A percentile compares a stretch with the other conserved stretches of the same genome.
Conservation (phyloP, 2,329 filamentous ascomycete species). For the Monosporascus sp. region DNA sequence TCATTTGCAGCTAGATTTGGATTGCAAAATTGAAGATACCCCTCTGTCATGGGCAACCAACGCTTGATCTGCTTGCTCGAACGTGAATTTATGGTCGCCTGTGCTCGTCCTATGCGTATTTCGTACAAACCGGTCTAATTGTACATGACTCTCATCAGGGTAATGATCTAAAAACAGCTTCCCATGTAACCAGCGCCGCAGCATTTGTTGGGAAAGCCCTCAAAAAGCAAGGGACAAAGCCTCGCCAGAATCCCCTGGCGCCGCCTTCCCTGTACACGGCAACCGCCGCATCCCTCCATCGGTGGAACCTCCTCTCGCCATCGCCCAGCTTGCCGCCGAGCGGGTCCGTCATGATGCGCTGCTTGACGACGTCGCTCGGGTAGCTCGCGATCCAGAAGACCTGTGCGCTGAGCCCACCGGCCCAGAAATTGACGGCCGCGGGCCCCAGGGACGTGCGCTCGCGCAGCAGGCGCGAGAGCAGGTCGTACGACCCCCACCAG, state of each 20-base stretch:
- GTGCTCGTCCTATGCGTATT: neutral
- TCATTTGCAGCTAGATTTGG: neutral
- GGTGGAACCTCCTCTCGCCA: conserved; percentile 61
- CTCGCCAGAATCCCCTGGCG: conserved; percentile 80
- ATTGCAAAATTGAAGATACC: neutral
- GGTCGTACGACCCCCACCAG: conserved; percentile 96
- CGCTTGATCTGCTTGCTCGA: neutral
- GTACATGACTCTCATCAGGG: conserved; percentile 26
- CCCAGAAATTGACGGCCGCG: conserved; percentile 93
- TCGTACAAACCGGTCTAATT: neutral
- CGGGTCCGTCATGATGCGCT: conserved; percentile 94
- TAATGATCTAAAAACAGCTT: conserved; percentile 75
- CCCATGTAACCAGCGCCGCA: conserved; percentile 87
- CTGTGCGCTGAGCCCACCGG: conserved; percentile 87
- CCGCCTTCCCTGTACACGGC: conserved; percentile 75
- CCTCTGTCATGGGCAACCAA: neutral
- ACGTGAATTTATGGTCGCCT: neutral
- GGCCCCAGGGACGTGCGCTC: conserved; percentile 65
- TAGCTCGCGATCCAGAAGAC: conserved; percentile 93
- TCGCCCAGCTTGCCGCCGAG: conserved; percentile 67
- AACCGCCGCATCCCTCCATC: conserved; percentile 75
- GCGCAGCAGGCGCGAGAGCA: conserved; percentile 67
- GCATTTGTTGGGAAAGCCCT: conserved; percentile 95
- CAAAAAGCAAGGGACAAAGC: conserved; percentile 89
- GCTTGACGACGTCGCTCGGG: conserved; percentile 90